Percentiles rank a stretch among this genome's conserved stretches.
Evolutionary conservation across 768 basidiomycete species (phyloP).

Genomic region (Roridomyces roridus): DNA sequence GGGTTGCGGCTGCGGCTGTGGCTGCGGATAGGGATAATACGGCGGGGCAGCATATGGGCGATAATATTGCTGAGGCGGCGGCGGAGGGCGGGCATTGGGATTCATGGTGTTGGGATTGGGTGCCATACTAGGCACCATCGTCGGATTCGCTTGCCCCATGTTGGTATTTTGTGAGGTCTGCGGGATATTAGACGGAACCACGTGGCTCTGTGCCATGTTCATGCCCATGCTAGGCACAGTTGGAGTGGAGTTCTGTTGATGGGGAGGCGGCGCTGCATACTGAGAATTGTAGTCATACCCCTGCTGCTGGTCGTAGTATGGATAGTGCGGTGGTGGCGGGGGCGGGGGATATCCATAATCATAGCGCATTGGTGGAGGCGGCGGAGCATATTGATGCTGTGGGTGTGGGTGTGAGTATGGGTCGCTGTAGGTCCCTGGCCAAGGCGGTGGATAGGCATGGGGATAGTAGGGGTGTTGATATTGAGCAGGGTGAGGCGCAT

Average conservation of each 20-base stretch:
- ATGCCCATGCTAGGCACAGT: not conserved
- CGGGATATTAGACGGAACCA: not conserved
- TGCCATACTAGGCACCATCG: not conserved
- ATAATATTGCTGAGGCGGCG: conserved; percentile 32
- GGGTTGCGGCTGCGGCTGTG: conserved; percentile 22
- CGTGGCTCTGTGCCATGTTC: not conserved
- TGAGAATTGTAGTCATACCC: not conserved
- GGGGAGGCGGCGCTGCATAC: conserved; percentile 5
- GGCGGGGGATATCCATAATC: conserved; percentile 24
- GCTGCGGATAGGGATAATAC: conserved; percentile 22
- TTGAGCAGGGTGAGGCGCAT: conserved; percentile 14
- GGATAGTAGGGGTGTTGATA: conserved; percentile 24
- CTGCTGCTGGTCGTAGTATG: conserved; percentile 16
- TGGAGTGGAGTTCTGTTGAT: not conserved
- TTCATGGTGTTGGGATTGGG: not conserved
- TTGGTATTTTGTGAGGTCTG: not conserved
- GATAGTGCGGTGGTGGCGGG: conserved; percentile 3
- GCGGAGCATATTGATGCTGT: conserved; percentile 16
- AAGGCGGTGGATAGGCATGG: conserved; percentile 10
- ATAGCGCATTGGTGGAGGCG: conserved; percentile 25
- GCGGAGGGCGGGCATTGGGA: conserved; percentile 21
- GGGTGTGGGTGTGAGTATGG: conserved; percentile 13
- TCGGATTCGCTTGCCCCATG: not conserved
- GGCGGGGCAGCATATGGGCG: conserved; percentile 26
- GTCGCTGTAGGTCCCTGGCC: conserved; percentile 11